Conservation (phyloP, 2,329 filamentous ascomycete species). For the Microcyclosporella mali region DNA sequence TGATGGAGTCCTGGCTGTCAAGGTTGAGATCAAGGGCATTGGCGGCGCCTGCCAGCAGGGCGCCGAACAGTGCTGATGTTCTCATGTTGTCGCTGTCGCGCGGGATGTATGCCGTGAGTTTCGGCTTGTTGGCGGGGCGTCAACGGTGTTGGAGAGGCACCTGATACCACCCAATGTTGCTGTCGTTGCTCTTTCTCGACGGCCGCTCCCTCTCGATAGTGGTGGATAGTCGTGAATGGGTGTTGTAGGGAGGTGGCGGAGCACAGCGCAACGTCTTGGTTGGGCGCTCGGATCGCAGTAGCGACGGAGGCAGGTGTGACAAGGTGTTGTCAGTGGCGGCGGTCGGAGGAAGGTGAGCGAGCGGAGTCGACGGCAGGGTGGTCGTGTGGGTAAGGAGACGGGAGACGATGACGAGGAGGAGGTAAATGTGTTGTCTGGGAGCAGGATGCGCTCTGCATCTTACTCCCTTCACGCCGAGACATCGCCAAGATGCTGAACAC, state of each 20-base stretch:
- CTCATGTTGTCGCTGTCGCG: slow-evolving; percentile 10
- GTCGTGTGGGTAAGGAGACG: not conserved
- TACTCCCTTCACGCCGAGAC: not conserved
- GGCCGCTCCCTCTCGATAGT: not conserved
- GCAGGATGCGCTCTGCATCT: not conserved
- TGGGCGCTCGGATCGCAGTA: not conserved
- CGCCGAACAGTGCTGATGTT: slow-evolving; percentile 12
- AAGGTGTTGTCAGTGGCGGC: not conserved
- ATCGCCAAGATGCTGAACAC: not conserved
- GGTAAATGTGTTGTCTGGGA: not conserved
- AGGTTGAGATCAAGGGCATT: slow-evolving; percentile 22
- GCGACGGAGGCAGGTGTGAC: not conserved
- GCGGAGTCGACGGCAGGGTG: not conserved
- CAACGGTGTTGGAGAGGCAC: not conserved
- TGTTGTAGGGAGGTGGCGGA: not conserved
- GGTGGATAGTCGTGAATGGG: not conserved
- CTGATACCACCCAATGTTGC: not conserved
- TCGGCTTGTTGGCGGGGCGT: not conserved
- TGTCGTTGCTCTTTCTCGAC: not conserved
- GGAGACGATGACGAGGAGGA: not conserved
- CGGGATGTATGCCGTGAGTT: not conserved
- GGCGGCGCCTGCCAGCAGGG: slow-evolving; percentile 18
- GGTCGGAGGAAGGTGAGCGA: not conserved
- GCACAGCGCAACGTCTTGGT: not conserved
- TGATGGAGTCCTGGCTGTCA: slow-evolving; percentile 35